Conservation (phyloP, 2,329 filamentous ascomycete species). For the Chaetothyriales sp. region DNA sequence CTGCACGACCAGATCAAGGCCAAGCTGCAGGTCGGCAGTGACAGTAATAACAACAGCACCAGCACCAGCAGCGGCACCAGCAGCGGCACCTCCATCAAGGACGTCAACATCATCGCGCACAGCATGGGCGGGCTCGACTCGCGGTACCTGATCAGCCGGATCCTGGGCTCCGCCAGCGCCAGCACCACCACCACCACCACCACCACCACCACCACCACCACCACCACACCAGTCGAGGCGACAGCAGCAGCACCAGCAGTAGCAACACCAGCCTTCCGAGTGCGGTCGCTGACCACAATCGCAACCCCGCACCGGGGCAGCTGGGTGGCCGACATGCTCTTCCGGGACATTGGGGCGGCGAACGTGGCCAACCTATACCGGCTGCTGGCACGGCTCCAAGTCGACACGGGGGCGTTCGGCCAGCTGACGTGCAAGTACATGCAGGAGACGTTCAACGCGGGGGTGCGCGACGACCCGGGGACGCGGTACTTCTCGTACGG, state of each 20-base stretch:
- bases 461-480: slow-evolving; percentile 39
- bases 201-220: too few species aligned
- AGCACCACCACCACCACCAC: too few species aligned
- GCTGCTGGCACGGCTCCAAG: slow-evolving; percentile 37
- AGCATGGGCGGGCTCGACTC: slow-evolving; percentile 47
- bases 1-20: slow-evolving; percentile 38
- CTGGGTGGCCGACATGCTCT: slow-evolving; percentile 46
- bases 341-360: slow-evolving; percentile 40
- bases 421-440: slow-evolving; percentile 47
- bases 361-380: slow-evolving; percentile 41
- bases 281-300: slow-evolving; percentile 52
- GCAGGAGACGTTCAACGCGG: slow-evolving; percentile 42
- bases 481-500: slow-evolving; percentile 50
- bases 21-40: slow-evolving; percentile 34
- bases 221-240: too few species aligned
- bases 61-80: neutral
- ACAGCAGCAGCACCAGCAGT: too few species aligned
- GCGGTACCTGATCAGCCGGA: slow-evolving; percentile 47
- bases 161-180: too few species aligned
- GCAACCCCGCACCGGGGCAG: slow-evolving; percentile 44
- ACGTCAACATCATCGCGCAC: slow-evolving; percentile 50
- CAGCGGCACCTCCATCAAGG: slow-evolving; percentile 31
- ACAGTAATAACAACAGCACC: neutral
- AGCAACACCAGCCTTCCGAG: too few species aligned
- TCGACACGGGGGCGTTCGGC: slow-evolving; percentile 46